Conservation (phyloP, 768 basidiomycete genomes). For the Pholiota conissans region DNA sequence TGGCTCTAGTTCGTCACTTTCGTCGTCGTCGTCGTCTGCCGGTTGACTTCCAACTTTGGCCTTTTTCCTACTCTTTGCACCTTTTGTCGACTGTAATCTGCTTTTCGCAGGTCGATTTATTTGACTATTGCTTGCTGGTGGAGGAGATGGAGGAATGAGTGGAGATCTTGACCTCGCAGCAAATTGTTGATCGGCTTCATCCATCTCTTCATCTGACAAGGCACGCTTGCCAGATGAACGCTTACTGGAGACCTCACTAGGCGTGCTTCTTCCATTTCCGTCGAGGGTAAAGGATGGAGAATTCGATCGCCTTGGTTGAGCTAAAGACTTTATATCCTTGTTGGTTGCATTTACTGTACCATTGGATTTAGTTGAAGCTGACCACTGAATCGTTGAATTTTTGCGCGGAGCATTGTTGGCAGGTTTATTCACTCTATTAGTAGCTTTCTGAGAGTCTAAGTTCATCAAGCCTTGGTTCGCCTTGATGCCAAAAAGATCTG, state of each 20-base stretch:
- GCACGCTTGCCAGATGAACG: constrained; percentile 45
- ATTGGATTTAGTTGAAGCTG: not conserved
- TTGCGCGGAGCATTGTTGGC: not conserved
- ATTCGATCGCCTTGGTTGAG: not conserved
- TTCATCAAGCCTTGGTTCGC: constrained; percentile 5
- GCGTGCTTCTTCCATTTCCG: constrained; percentile 3
- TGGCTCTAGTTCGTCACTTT: constrained; percentile 29
- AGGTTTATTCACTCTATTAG: constrained; percentile 4
- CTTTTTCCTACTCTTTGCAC: constrained; percentile 49
- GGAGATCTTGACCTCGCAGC: constrained; percentile 23
- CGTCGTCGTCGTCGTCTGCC: constrained; percentile 26
- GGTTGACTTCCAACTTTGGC: constrained; percentile 36
- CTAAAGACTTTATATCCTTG: not conserved
- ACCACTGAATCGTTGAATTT: not conserved
- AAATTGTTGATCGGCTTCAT: constrained; percentile 19
- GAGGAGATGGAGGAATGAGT: constrained; percentile 73
- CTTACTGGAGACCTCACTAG: constrained; percentile 12
- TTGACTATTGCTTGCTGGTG: constrained; percentile 35
- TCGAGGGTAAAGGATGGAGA: not conserved
- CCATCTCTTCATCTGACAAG: constrained; percentile 33
- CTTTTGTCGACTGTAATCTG: constrained; percentile 39
- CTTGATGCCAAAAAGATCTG: constrained; percentile 21
- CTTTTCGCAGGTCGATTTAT: constrained; percentile 19
- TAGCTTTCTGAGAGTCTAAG: constrained; percentile 2
- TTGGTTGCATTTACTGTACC: not conserved